Percentiles rank a stretch among this genome's conserved stretches.
Evolutionary conservation across 179 eudicot species (phyloP).

Genomic region (Gypsophila paniculata): DNA sequence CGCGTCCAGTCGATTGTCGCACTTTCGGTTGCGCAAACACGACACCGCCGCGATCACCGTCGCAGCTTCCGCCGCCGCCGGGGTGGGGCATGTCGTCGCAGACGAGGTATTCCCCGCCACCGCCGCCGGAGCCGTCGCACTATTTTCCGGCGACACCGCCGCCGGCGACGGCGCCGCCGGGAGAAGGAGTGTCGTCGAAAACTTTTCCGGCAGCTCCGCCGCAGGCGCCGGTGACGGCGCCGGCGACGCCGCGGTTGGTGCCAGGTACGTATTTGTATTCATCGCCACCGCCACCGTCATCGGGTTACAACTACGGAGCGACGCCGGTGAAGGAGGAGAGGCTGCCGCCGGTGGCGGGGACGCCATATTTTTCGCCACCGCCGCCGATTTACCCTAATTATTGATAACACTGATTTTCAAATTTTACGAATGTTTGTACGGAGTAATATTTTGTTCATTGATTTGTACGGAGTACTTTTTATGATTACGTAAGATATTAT

Average conservation of each 20-base stretch:
- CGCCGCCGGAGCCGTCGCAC: conserved; percentile 23
- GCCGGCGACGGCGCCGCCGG: not conserved
- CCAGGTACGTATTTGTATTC: conserved; percentile 10
- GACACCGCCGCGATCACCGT: not conserved
- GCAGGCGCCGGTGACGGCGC: not conserved
- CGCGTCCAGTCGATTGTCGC: conserved; percentile 35
- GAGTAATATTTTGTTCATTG: conserved; percentile 25
- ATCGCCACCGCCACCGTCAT: conserved; percentile 14
- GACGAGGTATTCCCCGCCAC: conserved; percentile 21
- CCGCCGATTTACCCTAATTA: conserved; percentile 31
- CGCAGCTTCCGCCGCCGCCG: conserved; percentile 21
- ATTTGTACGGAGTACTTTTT: not conserved
- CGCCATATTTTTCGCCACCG: conserved; percentile 30
- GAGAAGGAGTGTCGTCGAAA: conserved; percentile 12
- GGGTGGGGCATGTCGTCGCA: conserved; percentile 20
- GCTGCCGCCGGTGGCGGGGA: conserved; percentile 26
- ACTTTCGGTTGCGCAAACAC: conserved; percentile 21
- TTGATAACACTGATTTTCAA: conserved; percentile 13
- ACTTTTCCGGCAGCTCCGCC: conserved; percentile 9
- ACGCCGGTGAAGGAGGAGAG: not conserved
- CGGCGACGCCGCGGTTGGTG: not conserved
- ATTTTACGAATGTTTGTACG: not conserved
- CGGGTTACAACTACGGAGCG: not conserved
- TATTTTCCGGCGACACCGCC: no score
- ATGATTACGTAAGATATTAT: no score